Base-by-base conservation (phyloP, 2,329 filamentous ascomycete genomes). In the Diaporthe australafricana region DNA sequence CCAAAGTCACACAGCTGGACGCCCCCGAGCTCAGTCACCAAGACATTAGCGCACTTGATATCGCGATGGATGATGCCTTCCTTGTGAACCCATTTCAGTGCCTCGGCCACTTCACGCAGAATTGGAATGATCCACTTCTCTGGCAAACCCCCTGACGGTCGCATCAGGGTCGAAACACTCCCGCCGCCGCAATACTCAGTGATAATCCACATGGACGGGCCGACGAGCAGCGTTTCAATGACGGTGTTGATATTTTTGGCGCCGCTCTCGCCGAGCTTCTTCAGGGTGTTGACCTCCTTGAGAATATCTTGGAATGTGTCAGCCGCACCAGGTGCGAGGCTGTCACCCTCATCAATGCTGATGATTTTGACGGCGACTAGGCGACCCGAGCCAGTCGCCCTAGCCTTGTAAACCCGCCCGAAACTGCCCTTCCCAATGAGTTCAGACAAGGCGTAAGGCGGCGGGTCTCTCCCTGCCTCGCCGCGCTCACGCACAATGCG, bases 1-100 rank as follows among this genome's bases (percentile, higher is more conserved):
- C 94, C 94, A 79, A 96, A 96, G 79, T 96, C 94, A 78, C 93
- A 95, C 52, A 96, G 87, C 80, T 96, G 94, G 14, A 96, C 92
- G 47, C 89, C 85, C 27, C 94, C 94, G 42, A 90, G 87, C 81
- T 96, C 93, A 9, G 91, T 93, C 74, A 96, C 90, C 71, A 96
- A 86, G 40, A 96, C 91, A 77, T 96, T 96, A 74, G 93, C 93
- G 80, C 91, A 92, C 80, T 93, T 93, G 81, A 93, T 89, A 79
- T 93, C 91, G 76, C 91, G 87, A 77, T 93, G 91, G 73, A 93
- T 92, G 76, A 93, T 92, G 70, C 90, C 91, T 75, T 91, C 88
- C 48, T 87, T 85, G 74, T 93, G 91, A 40, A 93, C 90, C 89
- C 90, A 93, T 77, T 84, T 87, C 27, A 93, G 84, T 57, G 90